phyloP scores from a whole-genome alignment of 176 grass and related monocot species.

The Oryza longistaminata region DNA sequence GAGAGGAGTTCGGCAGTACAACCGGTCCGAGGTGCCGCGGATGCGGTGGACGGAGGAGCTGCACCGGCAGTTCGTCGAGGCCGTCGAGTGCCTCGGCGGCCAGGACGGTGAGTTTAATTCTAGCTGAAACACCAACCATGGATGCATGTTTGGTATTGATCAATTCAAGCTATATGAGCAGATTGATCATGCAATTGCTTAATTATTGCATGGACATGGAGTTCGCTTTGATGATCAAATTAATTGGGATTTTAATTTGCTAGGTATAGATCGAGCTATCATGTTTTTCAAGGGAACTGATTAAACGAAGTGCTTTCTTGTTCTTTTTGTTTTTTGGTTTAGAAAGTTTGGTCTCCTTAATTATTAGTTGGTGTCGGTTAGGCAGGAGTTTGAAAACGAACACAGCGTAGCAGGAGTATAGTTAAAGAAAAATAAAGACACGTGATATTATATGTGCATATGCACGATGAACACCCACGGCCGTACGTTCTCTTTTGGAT shows the following conservation, averaged over 20 bases:
- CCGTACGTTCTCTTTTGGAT: neutral
- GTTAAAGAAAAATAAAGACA: neutral
- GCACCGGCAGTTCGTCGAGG: slow-evolving; percentile 71
- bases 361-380: slow-evolving; percentile 14
- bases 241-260: neutral
- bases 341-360: neutral
- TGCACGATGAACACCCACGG: neutral
- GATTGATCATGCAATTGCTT: neutral
- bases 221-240: neutral
- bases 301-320: neutral
- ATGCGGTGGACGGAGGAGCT: slow-evolving; percentile 95
- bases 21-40: slow-evolving; percentile 70
- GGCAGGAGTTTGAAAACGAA: slow-evolving; percentile 3
- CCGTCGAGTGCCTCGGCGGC: slow-evolving; percentile 79
- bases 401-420: neutral
- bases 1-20: slow-evolving; percentile 82
- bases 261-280: neutral
- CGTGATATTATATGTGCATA: slow-evolving; percentile 21
- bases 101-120: slow-evolving; percentile 61
- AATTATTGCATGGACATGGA: neutral
- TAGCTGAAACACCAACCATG: neutral
- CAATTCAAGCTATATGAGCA: neutral
- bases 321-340: neutral
- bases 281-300: neutral
- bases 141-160: neutral